Evolutionary conservation across 2,329 filamentous ascomycete species (phyloP).

Genomic region (Alternaria brassicae): DNA sequence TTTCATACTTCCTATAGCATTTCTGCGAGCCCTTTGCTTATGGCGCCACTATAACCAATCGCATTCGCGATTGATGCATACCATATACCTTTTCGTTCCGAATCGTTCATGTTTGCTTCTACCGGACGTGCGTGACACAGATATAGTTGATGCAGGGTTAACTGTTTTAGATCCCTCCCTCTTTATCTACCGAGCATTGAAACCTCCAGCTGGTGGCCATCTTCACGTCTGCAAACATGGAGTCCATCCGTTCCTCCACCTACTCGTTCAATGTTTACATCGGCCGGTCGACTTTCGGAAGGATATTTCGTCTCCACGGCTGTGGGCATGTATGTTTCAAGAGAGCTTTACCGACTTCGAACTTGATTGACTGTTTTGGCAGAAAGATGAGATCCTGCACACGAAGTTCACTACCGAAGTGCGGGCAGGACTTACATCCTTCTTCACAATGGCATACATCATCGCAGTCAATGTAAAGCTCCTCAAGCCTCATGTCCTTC

Average conservation of each 20-base stretch:
- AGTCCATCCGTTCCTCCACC: conserved; percentile 24
- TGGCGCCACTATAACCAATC: conserved; percentile 17
- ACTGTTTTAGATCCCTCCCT: not conserved
- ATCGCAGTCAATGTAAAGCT: conserved; percentile 40
- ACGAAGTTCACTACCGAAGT: conserved; percentile 85
- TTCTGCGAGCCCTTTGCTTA: conserved; percentile 11
- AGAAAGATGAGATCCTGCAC: conserved; percentile 74
- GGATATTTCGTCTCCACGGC: conserved; percentile 76
- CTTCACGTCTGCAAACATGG: conserved; percentile 29
- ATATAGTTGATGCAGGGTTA: conserved; percentile 12
- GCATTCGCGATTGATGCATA: conserved; percentile 3
- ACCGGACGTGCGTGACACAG: conserved; percentile 9
- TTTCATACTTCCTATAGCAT: conserved; percentile 3
- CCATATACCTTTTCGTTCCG: conserved; percentile 10
- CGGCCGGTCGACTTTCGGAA: conserved; percentile 48
- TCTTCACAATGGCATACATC: conserved; percentile 57
- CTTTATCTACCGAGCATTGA: conserved; percentile 11
- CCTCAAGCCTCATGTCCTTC: not conserved
- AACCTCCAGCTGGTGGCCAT: conserved; percentile 3
- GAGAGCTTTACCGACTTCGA: not conserved
- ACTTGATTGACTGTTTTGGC: conserved; percentile 18
- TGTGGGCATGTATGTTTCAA: conserved; percentile 74
- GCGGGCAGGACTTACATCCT: conserved; percentile 78
- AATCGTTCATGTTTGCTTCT: conserved; percentile 25
- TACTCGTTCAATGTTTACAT: conserved; percentile 35